Evolutionary conservation across 202 grass and related monocot species (phyloP).

Genomic region (Hordeum pubiflorum): DNA sequence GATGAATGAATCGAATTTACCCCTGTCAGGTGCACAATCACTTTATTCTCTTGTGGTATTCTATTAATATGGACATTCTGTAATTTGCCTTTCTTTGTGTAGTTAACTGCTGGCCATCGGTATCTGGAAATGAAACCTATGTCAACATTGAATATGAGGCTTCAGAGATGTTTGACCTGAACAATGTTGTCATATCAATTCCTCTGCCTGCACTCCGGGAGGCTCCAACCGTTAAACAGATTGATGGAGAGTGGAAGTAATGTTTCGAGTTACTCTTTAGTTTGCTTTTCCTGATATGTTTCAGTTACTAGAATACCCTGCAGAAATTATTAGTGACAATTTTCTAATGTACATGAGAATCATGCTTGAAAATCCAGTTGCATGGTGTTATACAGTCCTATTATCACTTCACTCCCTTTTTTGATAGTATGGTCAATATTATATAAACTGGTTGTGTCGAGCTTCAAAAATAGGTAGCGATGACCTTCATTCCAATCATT

Average conservation of each 20-base stretch:
- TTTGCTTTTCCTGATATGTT: not conserved
- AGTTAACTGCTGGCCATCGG: slow-evolving; percentile 89
- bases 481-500: not conserved
- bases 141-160: slow-evolving; percentile 95
- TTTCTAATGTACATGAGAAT: not conserved
- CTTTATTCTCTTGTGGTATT: slow-evolving; percentile 10
- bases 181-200: slow-evolving; percentile 79
- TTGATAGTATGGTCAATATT: not conserved
- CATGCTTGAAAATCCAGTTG: not conserved
- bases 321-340: not conserved
- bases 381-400: not conserved
- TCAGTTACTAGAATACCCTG: not conserved
- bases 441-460: not conserved
- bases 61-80: not conserved
- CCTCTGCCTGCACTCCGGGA: slow-evolving; percentile 65
- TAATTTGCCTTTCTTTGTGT: slow-evolving; percentile 13
- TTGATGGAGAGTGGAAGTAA: slow-evolving; percentile 98
- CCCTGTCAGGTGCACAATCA: slow-evolving; percentile 52
- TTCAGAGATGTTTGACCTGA: slow-evolving; percentile 76
- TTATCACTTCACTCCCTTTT: not conserved
- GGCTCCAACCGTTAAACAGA: slow-evolving; percentile 71
- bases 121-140: slow-evolving; percentile 75
- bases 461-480: not conserved
- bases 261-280: slow-evolving; percentile 20
- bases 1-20: slow-evolving; percentile 65